phyloP scores from a whole-genome alignment of 1,284 basidiomycete genomes.

The Vanrija pseudolonga region DNA sequence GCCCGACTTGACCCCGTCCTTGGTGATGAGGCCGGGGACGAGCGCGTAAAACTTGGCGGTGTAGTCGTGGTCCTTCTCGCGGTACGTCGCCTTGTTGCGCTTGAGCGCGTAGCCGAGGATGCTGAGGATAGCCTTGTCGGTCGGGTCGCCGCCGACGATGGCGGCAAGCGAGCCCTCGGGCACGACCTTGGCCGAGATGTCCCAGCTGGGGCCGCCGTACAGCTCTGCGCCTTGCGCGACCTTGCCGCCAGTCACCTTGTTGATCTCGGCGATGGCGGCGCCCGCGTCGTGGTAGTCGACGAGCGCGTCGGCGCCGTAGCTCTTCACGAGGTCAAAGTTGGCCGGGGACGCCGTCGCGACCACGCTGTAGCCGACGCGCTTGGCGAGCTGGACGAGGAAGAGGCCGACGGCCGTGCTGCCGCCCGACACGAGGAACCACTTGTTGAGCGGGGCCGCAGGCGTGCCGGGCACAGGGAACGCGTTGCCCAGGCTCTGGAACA shows the following conservation, averaged over 20 bases:
- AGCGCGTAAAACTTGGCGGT: constrained; percentile 8
- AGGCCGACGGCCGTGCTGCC: constrained; percentile 52
- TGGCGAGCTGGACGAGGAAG: constrained; percentile 52
- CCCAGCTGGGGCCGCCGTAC: constrained; percentile 1
- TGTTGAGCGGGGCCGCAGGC: background rate
- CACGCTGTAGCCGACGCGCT: constrained; percentile 49
- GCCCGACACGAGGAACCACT: constrained; percentile 49
- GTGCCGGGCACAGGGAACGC: no score
- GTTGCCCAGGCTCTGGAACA: constrained; percentile 1
- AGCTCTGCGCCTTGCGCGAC: constrained; percentile 10
- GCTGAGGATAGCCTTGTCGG: background rate
- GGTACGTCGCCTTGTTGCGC: background rate
- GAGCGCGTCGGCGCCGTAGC: constrained; percentile 50
- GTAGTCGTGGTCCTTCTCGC: no score
- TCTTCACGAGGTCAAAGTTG: constrained; percentile 49
- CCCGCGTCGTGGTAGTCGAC: constrained; percentile 36
- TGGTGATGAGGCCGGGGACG: constrained; percentile 17
- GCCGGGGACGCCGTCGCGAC: constrained; percentile 50
- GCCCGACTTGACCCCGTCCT: constrained; percentile 23
- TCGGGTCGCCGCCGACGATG: background rate
- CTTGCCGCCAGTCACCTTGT: constrained; percentile 27
- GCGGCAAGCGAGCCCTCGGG: background rate
- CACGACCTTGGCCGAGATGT: background rate
- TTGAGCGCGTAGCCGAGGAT: background rate
- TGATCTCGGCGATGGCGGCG: constrained; percentile 21